Evolutionary conservation across 768 basidiomycete genomes (phyloP).

Genomic region (Boletus eberwhitei): DNA sequence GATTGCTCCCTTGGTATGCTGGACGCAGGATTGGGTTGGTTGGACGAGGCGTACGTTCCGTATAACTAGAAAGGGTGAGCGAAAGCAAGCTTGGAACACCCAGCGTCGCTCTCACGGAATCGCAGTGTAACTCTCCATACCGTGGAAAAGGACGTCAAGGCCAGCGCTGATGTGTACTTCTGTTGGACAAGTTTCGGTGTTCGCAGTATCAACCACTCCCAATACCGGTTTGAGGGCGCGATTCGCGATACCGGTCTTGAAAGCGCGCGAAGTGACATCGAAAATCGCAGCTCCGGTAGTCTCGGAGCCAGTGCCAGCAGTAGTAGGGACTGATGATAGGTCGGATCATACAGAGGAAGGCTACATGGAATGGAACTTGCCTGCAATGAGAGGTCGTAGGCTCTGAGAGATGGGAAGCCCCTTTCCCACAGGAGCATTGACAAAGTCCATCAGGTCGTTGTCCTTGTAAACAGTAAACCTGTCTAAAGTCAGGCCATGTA

Average conservation of each 20-base stretch:
- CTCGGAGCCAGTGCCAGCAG: slow-evolving; percentile 88
- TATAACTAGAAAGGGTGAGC: slow-evolving; percentile 53
- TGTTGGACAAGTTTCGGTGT: slow-evolving; percentile 89
- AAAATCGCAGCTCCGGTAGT: slow-evolving; percentile 95
- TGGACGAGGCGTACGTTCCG: slow-evolving; percentile 86
- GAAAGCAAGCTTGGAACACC: slow-evolving; percentile 1
- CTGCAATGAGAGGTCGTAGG: slow-evolving; percentile 81
- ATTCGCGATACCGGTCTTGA: slow-evolving; percentile 96
- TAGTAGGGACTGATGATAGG: slow-evolving; percentile 53
- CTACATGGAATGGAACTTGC: slow-evolving; percentile 31
- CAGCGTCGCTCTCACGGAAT: slow-evolving; percentile 62
- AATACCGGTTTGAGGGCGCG: slow-evolving; percentile 88
- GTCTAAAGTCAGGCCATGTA: slow-evolving; percentile 3
- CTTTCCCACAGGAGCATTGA: slow-evolving; percentile 94
- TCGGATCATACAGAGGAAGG: neutral
- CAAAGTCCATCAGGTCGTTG: slow-evolving; percentile 90
- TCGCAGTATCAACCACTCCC: slow-evolving; percentile 84
- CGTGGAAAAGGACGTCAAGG: slow-evolving; percentile 93
- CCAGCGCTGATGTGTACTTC: slow-evolving; percentile 94
- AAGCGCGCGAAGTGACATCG: slow-evolving; percentile 85
- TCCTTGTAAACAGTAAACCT: slow-evolving; percentile 92
- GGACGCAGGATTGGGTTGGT: slow-evolving; percentile 87
- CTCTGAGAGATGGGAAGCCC: slow-evolving; percentile 76
- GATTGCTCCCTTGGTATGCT: slow-evolving; percentile 91
- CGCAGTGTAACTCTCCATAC: slow-evolving; percentile 90